These are phyloP conservation scores for Heritiera littoralis DNA, from an alignment of 345 rosid genomes.

Conservation along the genomic window DNA sequence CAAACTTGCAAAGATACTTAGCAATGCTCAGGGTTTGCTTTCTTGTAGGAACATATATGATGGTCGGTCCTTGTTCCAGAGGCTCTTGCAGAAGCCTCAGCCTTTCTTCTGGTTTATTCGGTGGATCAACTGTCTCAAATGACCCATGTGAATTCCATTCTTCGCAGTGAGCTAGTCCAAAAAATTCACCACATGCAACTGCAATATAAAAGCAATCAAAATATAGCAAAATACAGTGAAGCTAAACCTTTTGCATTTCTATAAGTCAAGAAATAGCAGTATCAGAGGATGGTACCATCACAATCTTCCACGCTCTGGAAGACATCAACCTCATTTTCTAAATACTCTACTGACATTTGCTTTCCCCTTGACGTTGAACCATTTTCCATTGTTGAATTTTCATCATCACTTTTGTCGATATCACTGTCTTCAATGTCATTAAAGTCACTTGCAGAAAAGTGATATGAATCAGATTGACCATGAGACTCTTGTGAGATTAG, in stretches of 20 bases:
- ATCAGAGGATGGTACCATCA: conserved; percentile 65
- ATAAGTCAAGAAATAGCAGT: neutral
- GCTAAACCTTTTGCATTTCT: neutral
- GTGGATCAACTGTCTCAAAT: conserved; percentile 31
- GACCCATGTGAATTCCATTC: conserved; percentile 31
- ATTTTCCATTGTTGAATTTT: conserved; percentile 35
- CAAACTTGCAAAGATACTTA: conserved; percentile 57
- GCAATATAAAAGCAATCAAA: conserved; percentile 30
- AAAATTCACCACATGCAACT: conserved; percentile 80
- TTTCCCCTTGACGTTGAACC: conserved; percentile 36
- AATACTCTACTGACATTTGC: conserved; percentile 60
- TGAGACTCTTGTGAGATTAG: conserved; percentile 29
- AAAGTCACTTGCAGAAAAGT: conserved; percentile 17
- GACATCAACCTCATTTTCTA: conserved; percentile 73
- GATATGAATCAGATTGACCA: conserved; percentile 34
- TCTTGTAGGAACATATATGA: conserved; percentile 88
- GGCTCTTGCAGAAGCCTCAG: conserved; percentile 42
- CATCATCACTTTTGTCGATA: conserved; percentile 43
- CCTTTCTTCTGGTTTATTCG: conserved; percentile 42
- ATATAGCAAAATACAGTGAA: conserved; percentile 9
- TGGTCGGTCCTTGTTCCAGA: conserved; percentile 65
- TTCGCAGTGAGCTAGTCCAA: conserved; percentile 39
- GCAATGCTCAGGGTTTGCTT: conserved; percentile 74
- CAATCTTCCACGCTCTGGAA: conserved; percentile 71
- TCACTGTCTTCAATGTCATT: conserved; percentile 21